These are phyloP conservation scores for Colletotrichum horii DNA, from an alignment of 2,329 filamentous ascomycete species.

Conservation along the genomic window DNA sequence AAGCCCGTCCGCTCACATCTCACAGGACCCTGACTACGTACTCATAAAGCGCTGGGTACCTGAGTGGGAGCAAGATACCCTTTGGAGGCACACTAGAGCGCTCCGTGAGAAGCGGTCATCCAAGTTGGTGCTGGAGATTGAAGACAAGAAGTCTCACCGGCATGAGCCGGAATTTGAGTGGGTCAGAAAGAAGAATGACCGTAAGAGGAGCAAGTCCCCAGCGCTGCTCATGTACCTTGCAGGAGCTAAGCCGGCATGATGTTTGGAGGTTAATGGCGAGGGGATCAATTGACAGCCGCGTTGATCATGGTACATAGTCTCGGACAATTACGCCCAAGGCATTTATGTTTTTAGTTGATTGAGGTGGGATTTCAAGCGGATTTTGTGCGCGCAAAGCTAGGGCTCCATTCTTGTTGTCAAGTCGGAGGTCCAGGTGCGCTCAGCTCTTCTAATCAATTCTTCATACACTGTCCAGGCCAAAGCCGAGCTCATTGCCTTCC, in stretches of 20 bases:
- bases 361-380: background rate
- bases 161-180: slow-evolving; percentile 57
- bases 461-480: slow-evolving; percentile 98
- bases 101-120: slow-evolving; percentile 61
- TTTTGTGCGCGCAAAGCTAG: background rate
- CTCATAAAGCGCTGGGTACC: slow-evolving; percentile 77
- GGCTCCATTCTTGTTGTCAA: background rate
- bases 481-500: slow-evolving; percentile 93
- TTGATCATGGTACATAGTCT: background rate
- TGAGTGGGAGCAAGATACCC: slow-evolving; percentile 72
- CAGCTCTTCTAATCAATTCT: slow-evolving; percentile 80
- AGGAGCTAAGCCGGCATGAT: slow-evolving; percentile 50
- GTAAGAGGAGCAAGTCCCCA: slow-evolving; percentile 61
- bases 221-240: slow-evolving; percentile 63
- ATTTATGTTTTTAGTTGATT: background rate
- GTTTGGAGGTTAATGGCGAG: background rate
- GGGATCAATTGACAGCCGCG: background rate
- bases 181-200: slow-evolving; percentile 62
- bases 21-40: slow-evolving; percentile 70
- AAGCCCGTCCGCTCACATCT: background rate
- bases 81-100: slow-evolving; percentile 74
- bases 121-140: slow-evolving; percentile 51
- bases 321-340: background rate
- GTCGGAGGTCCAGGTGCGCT: slow-evolving; percentile 28
- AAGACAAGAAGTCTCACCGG: slow-evolving; percentile 47